Evolutionary conservation across 129 eudicot species (phyloP), one percentile per base, ranked within the genome.

Genomic region (Pulicaria dysenterica): DNA sequence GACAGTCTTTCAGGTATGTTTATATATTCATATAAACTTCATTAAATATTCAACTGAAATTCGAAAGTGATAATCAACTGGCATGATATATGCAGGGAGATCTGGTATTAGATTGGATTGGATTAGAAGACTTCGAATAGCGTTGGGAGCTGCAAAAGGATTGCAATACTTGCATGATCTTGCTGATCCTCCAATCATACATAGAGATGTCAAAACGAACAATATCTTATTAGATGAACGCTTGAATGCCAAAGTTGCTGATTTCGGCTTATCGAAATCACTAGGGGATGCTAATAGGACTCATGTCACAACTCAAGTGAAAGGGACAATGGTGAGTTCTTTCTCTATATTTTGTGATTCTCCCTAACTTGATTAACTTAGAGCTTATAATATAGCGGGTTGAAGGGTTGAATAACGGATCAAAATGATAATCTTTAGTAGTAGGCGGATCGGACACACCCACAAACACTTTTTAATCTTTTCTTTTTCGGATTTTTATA

Each of bases 161-260:
- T 51, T 88, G 62, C 88, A 81, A 66, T 88, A 88, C 75, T 49
- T 88, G 75, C 95, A 88, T 70, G 91, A 85, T 76, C 85, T 83
- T 64, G 91, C 95, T 36, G 69, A 83, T 73, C 95, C 95, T 56
- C 95, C 88, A 9, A 85, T 88, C 64, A 85, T 88, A 72, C 91
- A 88, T 24, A 78, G 95, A 56, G 95, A 88, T 75, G 77, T 88
- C 48, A 88, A 88, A 79, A 75, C 95, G 8, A 85, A 78, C 77
- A 88, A 88, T 61, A 85, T 88, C 59, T 76, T 88, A 72, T 43
- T 88, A 17, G 95, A 85, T 34, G 91, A 88, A 64, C 83, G 80
- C 44, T 69, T 88, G 13, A 83, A 73, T 0, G 91, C 95, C 2
- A 88, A 88, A 64, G 91, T 88, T 58, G 95, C 88, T 15, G 91